Evolutionary conservation across 2,329 filamentous ascomycete genomes (phyloP).

Genomic region (Claviceps monticola): DNA sequence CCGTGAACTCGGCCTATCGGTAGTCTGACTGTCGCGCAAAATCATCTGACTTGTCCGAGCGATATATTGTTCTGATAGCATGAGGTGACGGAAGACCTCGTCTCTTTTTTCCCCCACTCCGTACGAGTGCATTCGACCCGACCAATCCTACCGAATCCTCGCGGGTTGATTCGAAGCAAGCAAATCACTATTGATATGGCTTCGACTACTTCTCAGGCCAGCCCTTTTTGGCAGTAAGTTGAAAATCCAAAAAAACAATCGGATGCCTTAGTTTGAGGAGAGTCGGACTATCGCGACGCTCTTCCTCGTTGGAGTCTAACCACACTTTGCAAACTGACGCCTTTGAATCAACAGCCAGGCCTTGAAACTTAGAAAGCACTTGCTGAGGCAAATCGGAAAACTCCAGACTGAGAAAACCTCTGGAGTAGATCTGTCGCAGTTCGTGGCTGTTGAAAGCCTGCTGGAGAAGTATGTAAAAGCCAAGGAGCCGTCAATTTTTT

Average conservation of each 20-base stretch:
- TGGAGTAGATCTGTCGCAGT: slow-evolving; percentile 26
- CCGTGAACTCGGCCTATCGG: slow-evolving; percentile 20
- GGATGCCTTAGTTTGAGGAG: neutral
- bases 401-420: slow-evolving; percentile 22
- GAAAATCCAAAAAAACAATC: neutral
- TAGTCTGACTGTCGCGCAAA: slow-evolving; percentile 14
- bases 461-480: slow-evolving; percentile 23
- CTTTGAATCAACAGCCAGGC: slow-evolving; percentile 20
- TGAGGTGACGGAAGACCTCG: slow-evolving; percentile 18
- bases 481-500: neutral
- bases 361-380: slow-evolving; percentile 27
- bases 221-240: slow-evolving; percentile 27
- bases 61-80: slow-evolving; percentile 19
- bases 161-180: slow-evolving; percentile 4
- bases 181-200: slow-evolving; percentile 3
- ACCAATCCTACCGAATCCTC: neutral
- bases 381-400: slow-evolving; percentile 29
- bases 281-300: neutral
- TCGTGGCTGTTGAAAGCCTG: slow-evolving; percentile 28
- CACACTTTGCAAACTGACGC: slow-evolving; percentile 5
- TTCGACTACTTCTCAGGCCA: slow-evolving; percentile 16
- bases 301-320: neutral
- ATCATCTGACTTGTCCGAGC: neutral
- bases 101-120: slow-evolving; percentile 6
- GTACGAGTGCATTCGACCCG: neutral